phyloP scores from a whole-genome alignment of 345 rosid species.

The Euclidium syriacum region DNA sequence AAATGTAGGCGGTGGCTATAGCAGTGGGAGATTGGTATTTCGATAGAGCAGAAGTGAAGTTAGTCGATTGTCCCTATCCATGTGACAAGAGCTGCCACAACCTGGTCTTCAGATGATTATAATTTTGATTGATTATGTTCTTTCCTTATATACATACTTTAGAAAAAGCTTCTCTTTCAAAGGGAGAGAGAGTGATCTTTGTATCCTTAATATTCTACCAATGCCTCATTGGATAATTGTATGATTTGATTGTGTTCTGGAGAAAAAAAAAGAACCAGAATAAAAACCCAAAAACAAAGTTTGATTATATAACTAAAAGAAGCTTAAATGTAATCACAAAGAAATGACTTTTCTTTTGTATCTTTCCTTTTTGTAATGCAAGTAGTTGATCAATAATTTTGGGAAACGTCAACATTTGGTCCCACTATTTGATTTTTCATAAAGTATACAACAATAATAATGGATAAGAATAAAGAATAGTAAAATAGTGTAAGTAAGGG shows the following conservation, averaged over 20 bases:
- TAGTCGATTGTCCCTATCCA: slow-evolving; percentile 81
- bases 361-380: neutral
- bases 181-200: neutral
- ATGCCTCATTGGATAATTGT: slow-evolving; percentile 27
- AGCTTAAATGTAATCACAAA: slow-evolving; percentile 6
- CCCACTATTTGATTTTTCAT: neutral
- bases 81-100: slow-evolving; percentile 93
- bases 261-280: slow-evolving; percentile 17
- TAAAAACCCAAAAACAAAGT: slow-evolving; percentile 16
- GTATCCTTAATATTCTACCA: slow-evolving; percentile 18
- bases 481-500: slow-evolving; percentile 1
- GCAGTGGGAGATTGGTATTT: slow-evolving; percentile 98
- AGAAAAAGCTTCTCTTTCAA: slow-evolving; percentile 20
- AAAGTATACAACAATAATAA: slow-evolving; percentile 7
- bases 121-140: neutral
- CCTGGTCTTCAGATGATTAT: slow-evolving; percentile 59
- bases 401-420: neutral
- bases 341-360: neutral
- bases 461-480: slow-evolving; percentile 26
- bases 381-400: slow-evolving; percentile 8
- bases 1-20: slow-evolving; percentile 62
- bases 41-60: slow-evolving; percentile 54
- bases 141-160: slow-evolving; percentile 12
- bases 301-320: slow-evolving; percentile 1
- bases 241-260: slow-evolving; percentile 4